Evolutionary conservation across 2,329 filamentous ascomycete species (phyloP), one percentile per base, ranked within the genome.

Genomic region (Microsporum audouinii): DNA sequence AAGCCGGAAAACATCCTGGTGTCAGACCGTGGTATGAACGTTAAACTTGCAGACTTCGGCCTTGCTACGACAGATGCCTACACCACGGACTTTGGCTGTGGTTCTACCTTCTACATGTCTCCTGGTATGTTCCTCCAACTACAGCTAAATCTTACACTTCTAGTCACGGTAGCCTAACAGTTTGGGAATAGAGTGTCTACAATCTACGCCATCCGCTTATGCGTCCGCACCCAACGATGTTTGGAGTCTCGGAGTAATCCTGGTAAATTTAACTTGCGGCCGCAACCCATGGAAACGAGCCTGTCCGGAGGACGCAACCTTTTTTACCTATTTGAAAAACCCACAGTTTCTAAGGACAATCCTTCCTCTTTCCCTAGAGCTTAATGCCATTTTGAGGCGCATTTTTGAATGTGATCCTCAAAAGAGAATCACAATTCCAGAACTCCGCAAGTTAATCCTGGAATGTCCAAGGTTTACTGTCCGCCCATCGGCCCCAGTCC

Each of bases 221-320:
- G 86, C 86, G 67, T 96, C 91, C 66, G 91, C 89, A 59, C 89
- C 92, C 62, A 99, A 97, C 78, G 94, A 99, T 75, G 86, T 97
- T 68, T 99, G 94, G 94, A 92, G 89, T 70, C 83, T 99, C n/a
- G 94, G 94, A 67, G 92, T 99, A 59, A 96, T 99, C 72, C 82
- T 99, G 63, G 91, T 99, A 69, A 99, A 99, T 79, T 81, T 99
- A 67, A 95, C 91, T 58, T 99, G 94, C 77, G 94, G 94, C 71
- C 90, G 94, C 73, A 99, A 99, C 77, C 94, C 94, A 63, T 99
- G 94, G 94, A 97, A 97, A 79, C 88, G 94, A 73, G 94, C 94
- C 64, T 96, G 91, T 10, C 80, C 85, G 68, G 90, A 96, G 74
- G 94, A 99, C 75, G 90, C 90, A 65, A 97, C 94, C 53, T 99